Evolutionary conservation across 2,329 filamentous ascomycete genomes (phyloP), one percentile per base, ranked within the genome.

Genomic region (Ceratocystis huliohia): DNA sequence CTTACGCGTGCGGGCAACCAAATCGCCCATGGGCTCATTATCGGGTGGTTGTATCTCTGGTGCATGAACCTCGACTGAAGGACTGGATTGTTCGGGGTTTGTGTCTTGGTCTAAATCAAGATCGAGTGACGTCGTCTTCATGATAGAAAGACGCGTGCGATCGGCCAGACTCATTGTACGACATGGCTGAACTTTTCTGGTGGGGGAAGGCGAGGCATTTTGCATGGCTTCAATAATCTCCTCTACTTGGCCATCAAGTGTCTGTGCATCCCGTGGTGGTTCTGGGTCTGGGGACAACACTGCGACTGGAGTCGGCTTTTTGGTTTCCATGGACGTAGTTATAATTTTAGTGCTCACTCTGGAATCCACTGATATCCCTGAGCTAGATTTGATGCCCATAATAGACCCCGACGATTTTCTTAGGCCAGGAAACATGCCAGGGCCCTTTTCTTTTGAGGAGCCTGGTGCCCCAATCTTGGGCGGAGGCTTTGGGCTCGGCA

Each of bases 121-220:
- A 3, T 69, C 62, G 13, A 41, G 61, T 3, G 66, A 59, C 2
- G 84, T 81, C 61, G 83, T 78, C 2, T 85, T 80, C 0, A 86
- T 84, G 85, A 96, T 93, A 20, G 89, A 91, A 65, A 91, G 80
- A 20, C 88, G 84, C 0, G 92, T 95, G 61, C 91, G 87, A 72
- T 95, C 91, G 3, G 87, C 82, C 0, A 94, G 80, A 0, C 87
- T 86, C 7, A 87, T 75, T 0, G 80, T 81, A 63, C 84, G 83
- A 0, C 83, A 78, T 0, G 77, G 75, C 67, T 78, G 81, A 1
- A 70, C 46, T 50, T 72, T 73, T 70, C 84, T 86, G 56, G 76
- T 73, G 0, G 84, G 84, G 0, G 84, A 86, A 0, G 83, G 83
- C 1, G 84, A 84, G 0, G 78, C 77, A 59, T 78, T 78, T 28